These are phyloP conservation scores for Verticillium dahliae DNA, from an alignment of 2,329 filamentous ascomycete genomes.

Conservation along the genomic window DNA sequence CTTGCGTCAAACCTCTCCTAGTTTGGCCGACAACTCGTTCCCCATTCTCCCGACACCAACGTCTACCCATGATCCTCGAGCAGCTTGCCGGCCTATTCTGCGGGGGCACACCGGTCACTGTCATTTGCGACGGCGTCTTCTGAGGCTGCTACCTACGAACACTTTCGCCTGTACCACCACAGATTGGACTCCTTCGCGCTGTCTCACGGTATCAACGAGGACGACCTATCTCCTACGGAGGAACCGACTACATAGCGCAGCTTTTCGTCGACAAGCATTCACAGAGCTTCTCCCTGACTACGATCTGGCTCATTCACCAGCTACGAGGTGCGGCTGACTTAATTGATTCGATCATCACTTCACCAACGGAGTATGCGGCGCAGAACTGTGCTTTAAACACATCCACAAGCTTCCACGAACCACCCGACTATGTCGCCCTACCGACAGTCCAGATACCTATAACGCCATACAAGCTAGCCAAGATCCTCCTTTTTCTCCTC, in stretches of 20 bases:
- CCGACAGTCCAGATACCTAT: neutral
- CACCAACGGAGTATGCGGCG: neutral
- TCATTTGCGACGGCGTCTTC: neutral
- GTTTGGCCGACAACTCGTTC: neutral
- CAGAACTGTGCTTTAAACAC: neutral
- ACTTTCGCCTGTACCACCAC: neutral
- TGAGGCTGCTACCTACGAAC: neutral
- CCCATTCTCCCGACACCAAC: neutral
- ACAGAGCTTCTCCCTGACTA: neutral
- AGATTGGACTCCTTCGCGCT: neutral
- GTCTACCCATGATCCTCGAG: neutral
- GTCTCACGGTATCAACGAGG: neutral
- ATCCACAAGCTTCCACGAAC: neutral
- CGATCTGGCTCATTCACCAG: neutral
- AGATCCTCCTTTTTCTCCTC: neutral
- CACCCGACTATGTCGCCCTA: neutral
- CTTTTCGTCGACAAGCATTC: neutral
- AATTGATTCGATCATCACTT: neutral
- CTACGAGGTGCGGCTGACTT: neutral
- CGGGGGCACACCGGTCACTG: neutral
- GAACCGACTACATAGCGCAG: neutral
- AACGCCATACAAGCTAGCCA: neutral
- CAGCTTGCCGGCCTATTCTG: neutral
- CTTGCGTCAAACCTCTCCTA: neutral
- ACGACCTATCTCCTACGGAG: neutral